A percentile compares a stretch with the other conserved stretches of the same genome.
These are phyloP conservation scores for Globisporangium apiculatum DNA, from an alignment of 352 stramenopile species.

Conservation along the genomic window DNA sequence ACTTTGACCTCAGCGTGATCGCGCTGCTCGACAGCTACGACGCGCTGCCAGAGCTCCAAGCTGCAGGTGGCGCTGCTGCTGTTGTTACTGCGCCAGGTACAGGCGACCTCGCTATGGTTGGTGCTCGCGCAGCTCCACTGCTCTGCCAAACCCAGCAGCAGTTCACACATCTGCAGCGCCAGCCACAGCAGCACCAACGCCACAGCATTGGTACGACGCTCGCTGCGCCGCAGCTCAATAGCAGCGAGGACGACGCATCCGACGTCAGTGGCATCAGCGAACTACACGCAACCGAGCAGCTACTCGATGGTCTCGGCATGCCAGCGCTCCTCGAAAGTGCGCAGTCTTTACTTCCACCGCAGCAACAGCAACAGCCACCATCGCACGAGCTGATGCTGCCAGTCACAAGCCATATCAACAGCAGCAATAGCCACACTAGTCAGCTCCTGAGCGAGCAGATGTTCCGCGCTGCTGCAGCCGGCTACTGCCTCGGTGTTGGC, in stretches of 20 bases:
- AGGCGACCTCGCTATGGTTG: too few species aligned
- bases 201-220: not conserved
- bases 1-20: constrained; percentile 13
- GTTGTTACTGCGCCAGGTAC: too few species aligned
- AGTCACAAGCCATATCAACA: not conserved
- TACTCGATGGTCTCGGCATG: constrained; percentile 9
- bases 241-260: not conserved
- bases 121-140: not conserved
- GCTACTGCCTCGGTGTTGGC: too few species aligned
- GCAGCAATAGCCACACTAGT: not conserved
- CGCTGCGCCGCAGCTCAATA: not conserved
- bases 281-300: constrained; percentile 8
- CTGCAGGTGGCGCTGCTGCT: too few species aligned
- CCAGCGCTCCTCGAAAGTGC: constrained; percentile 1
- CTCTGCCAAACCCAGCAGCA: not conserved
- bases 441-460: too few species aligned
- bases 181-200: too few species aligned
- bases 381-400: not conserved
- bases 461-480: too few species aligned
- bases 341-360: not conserved
- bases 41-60: constrained; percentile 6
- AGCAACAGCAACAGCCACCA: not conserved
- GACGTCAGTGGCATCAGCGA: not conserved
- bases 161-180: not conserved
- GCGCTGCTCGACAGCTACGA: constrained; percentile 12